Conservation (phyloP, 1,139 yeast genomes). For the Lipomyces yarrowii region DNA sequence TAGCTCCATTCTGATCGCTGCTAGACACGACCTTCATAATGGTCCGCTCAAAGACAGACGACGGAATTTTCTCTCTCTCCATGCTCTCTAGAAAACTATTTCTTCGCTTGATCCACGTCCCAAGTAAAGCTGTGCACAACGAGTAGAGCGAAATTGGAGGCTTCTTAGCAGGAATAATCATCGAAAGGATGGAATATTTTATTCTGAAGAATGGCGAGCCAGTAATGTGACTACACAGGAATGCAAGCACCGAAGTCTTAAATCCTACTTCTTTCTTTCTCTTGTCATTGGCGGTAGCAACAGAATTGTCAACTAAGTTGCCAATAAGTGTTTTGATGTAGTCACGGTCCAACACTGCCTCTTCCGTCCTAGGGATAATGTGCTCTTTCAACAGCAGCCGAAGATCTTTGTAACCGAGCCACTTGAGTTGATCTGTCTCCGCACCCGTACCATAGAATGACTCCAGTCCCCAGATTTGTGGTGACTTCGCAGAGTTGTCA, state of each 20-base stretch:
- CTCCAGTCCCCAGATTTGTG: constrained; percentile 41
- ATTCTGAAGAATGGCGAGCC: constrained; percentile 31
- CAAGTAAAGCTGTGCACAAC: constrained; percentile 40
- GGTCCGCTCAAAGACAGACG: constrained; percentile 49
- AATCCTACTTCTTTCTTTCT: constrained; percentile 47
- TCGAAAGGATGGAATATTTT: constrained; percentile 25
- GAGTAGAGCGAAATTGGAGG: constrained; percentile 33
- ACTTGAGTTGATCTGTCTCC: constrained; percentile 52
- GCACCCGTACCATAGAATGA: constrained; percentile 52
- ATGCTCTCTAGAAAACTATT: constrained; percentile 13
- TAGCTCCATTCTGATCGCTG: constrained; percentile 62
- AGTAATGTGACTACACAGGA: constrained; percentile 32
- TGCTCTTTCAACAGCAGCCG: constrained; percentile 49
- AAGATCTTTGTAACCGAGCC: constrained; percentile 68
- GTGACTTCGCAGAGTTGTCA: constrained; percentile 40
- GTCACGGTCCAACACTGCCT: constrained; percentile 51
- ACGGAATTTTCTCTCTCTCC: constrained; percentile 37
- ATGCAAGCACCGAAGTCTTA: constrained; percentile 29
- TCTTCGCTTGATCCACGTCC: constrained; percentile 50
- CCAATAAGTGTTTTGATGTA: constrained; percentile 42
- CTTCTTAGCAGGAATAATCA: constrained; percentile 38
- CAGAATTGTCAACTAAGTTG: constrained; percentile 40
- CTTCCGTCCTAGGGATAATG: constrained; percentile 46
- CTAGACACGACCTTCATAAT: constrained; percentile 49
- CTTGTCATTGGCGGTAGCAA: constrained; percentile 33